phyloP scores from a whole-genome alignment of 208 protist genomes.

The Leishmania guyanensis region DNA sequence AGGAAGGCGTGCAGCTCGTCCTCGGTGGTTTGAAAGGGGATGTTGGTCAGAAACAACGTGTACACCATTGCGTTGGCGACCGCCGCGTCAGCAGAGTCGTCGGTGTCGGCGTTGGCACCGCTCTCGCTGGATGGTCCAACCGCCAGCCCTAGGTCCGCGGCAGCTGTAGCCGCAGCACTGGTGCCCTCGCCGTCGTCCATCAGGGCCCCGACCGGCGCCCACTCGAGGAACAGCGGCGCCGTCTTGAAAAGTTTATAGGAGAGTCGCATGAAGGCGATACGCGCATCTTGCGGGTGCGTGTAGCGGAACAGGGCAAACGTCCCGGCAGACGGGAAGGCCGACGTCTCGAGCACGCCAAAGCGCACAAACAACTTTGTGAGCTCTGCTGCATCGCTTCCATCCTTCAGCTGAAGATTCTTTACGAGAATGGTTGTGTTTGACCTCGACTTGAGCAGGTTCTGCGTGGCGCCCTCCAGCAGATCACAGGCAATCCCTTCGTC shows the following conservation, averaged over 20 bases:
- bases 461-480: constrained; percentile 61
- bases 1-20: constrained; percentile 76
- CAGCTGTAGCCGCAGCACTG: neutral
- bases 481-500: constrained; percentile 80
- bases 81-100: neutral
- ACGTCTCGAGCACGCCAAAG: constrained; percentile 73
- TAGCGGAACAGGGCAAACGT: constrained; percentile 82
- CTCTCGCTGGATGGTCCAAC: neutral
- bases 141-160: constrained; percentile 24
- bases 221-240: constrained; percentile 97
- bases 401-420: constrained; percentile 70
- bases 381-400: constrained; percentile 52
- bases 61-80: constrained; percentile 32
- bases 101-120: constrained; percentile 3
- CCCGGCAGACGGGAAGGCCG: constrained; percentile 63
- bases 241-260: constrained; percentile 95
- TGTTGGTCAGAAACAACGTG: constrained; percentile 90
- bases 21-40: constrained; percentile 78
- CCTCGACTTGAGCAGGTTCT: constrained; percentile 65
- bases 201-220: constrained; percentile 94
- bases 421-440: constrained; percentile 87
- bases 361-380: constrained; percentile 72
- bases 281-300: constrained; percentile 82
- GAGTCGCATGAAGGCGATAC: constrained; percentile 93
- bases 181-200: constrained; percentile 46